These are phyloP conservation scores for Antonospora locustae DNA, from an alignment of 371 early-diverging fungal species.

Conservation along the genomic window DNA sequence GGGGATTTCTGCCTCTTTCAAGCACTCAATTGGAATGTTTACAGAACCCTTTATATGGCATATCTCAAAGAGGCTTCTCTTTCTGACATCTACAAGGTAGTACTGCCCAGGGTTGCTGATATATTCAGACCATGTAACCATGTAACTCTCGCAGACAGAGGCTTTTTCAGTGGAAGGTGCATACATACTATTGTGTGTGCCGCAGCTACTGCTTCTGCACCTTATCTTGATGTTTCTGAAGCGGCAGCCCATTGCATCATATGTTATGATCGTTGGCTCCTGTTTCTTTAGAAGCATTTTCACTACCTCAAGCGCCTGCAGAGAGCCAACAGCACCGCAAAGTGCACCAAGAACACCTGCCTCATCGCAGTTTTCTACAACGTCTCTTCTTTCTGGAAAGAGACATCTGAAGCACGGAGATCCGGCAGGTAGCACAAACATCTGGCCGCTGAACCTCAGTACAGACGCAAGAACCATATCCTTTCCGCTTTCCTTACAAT, in stretches of 20 bases:
- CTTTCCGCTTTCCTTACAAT: conserved; percentile 65
- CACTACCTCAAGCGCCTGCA: conserved; percentile 82
- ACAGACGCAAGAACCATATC: conserved; percentile 83
- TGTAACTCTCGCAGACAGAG: not conserved
- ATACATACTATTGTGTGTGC: not conserved
- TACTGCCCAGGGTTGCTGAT: conserved; percentile 15
- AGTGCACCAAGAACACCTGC: conserved; percentile 87
- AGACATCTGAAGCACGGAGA: conserved; percentile 87
- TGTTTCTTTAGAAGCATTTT: conserved; percentile 55
- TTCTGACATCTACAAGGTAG: conserved; percentile 38
- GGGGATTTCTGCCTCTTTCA: not conserved
- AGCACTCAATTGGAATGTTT: conserved; percentile 23
- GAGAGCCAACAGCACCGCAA: conserved; percentile 73
- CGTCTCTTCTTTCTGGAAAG: conserved; percentile 62
- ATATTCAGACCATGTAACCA: conserved; percentile 24
- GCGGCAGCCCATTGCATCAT: conserved; percentile 5
- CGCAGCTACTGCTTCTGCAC: not conserved
- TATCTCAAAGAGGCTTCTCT: conserved; percentile 20
- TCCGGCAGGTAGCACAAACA: conserved; percentile 37
- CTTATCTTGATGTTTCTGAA: conserved; percentile 5
- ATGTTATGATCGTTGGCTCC: conserved; percentile 2
- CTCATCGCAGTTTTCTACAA: conserved; percentile 77
- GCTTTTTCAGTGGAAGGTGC: not conserved
- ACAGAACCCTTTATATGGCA: conserved; percentile 30
- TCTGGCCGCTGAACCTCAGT: conserved; percentile 76